Evolutionary conservation across 1,284 basidiomycete genomes (phyloP).

Genomic region (Schizopora paradoxa): DNA sequence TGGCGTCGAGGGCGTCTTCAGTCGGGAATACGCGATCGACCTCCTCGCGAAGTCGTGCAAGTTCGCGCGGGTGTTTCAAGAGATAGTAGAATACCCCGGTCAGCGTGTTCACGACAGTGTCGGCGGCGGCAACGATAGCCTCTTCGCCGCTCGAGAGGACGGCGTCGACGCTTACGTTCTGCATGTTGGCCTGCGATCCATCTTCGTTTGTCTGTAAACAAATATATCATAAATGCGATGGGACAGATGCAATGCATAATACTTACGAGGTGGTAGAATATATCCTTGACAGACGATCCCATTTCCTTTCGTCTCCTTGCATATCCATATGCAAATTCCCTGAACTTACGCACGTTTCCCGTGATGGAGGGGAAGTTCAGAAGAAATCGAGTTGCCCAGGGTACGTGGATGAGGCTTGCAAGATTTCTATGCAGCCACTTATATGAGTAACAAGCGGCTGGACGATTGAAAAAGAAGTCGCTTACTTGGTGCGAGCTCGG

Average conservation of each 20-base stretch:
- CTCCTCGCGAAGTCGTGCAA: conserved; percentile 26
- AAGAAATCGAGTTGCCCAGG: conserved; percentile 8
- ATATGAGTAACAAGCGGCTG: too few relatives aligned
- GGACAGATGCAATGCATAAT: too few relatives aligned
- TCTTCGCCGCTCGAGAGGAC: conserved; percentile 30
- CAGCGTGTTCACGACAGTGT: conserved; percentile 31
- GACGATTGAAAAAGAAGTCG: background rate
- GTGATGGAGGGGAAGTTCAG: conserved; percentile 7
- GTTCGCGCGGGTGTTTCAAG: conserved; percentile 27
- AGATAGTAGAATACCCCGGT: conserved; percentile 30
- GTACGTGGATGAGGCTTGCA: conserved; percentile 7
- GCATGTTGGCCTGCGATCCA: too few relatives aligned
- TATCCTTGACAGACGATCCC: conserved; percentile 29
- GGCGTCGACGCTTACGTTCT: conserved; percentile 20
- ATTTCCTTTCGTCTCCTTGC: conserved; percentile 6
- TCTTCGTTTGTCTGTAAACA: conserved; percentile 28
- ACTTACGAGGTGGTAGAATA: conserved; percentile 35
- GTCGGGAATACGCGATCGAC: conserved; percentile 24
- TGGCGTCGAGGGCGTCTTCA: conserved; percentile 15
- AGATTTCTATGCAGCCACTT: background rate
- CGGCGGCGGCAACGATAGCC: conserved; percentile 35
- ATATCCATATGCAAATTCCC: conserved; percentile 7
- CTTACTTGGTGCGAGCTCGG: conserved; percentile 14
- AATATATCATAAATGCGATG: too few relatives aligned
- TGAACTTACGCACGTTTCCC: conserved; percentile 4